These are phyloP conservation scores for Linnemannia elongata DNA, from an alignment of 192 early-diverging fungal species.

Conservation along the genomic window DNA sequence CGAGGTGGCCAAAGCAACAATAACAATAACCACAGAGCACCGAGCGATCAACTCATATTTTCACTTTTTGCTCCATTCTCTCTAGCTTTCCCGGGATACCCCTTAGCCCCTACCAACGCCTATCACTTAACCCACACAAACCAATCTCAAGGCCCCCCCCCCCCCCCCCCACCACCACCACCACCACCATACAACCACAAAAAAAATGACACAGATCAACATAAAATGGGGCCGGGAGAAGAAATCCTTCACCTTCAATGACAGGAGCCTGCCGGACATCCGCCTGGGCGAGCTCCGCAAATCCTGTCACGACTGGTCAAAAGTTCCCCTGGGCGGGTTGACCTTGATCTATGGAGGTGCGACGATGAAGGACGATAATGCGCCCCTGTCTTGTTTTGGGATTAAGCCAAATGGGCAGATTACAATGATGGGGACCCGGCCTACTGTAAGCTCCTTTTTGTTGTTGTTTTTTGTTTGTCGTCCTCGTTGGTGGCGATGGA, in stretches of 20 bases:
- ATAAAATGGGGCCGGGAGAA: slow-evolving; percentile 54
- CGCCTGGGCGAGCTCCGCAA: slow-evolving; percentile 37
- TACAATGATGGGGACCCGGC: slow-evolving; percentile 78
- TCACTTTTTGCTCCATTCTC: not conserved
- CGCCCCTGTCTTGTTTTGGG: slow-evolving; percentile 77
- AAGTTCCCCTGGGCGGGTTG: slow-evolving; percentile 37
- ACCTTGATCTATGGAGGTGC: slow-evolving; percentile 61
- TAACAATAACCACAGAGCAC: no score
- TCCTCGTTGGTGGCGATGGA: no score
- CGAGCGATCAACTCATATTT: not conserved
- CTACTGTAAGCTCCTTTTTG: slow-evolving; percentile 60
- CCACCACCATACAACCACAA: not conserved
- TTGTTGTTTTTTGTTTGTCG: not conserved
- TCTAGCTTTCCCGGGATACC: no score
- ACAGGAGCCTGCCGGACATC: slow-evolving; percentile 27
- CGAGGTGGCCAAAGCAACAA: no score
- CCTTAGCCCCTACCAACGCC: no score
- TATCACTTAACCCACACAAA: not conserved
- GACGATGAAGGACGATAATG: slow-evolving; percentile 82
- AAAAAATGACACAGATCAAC: slow-evolving; percentile 22
- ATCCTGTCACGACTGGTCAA: slow-evolving; percentile 43
- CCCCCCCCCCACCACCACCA: not conserved
- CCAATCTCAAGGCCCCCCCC: no score
- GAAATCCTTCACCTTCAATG: slow-evolving; percentile 24
- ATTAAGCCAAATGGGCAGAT: slow-evolving; percentile 81